Evolutionary conservation across 1,284 basidiomycete genomes (phyloP), one percentile per base, ranked within the genome.

Genomic region (Puccinia polysora): DNA sequence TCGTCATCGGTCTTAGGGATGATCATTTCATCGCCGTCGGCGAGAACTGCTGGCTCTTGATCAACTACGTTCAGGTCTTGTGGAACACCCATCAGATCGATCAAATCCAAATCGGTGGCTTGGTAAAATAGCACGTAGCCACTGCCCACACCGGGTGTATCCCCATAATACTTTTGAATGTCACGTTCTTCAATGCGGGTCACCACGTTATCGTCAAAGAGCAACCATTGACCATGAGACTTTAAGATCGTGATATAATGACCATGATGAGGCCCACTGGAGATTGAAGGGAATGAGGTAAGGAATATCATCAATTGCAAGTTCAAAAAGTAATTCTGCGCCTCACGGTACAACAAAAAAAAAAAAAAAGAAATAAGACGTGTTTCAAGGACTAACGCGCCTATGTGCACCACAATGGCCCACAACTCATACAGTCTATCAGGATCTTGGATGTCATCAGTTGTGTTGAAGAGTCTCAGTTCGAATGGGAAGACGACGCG

Each of bases 111-210:
- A 53, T 97, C 91, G 18, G 86, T 87, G 14, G 93, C 94, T 81
- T 97, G 93, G 80, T 98, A 98, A 82, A 96, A 98, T 43, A 98
- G 83, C 30, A 98, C 94, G 80, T 98, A 98, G 23, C 94, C 96
- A 45, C 89, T 88, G 25, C 95, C 95, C 3, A 88, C 77, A 1
- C 80, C 86, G 8, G 83, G 82, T 56, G 89, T 89, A 77, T 97
- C 95, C 73, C 96, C 95, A 80, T 92, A 98, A 81, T 95, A 98
- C 78, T 89, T 89, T 59, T 87, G 84, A 67, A 98, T 94, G 75
- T 97, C 94, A 58, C 82, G 82, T 80, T 97, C 94, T 75, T 89
- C 86, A 78, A 98, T 89, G 6, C 88, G 83, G 55, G 88, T 88
- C 65, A 97, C 91, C 67, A 86, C 89, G 77, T 96, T 91, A 80